Evolutionary conservation across 2,329 filamentous ascomycete species (phyloP), one percentile per base, ranked within the genome.

Genomic region (Mollisia scopiformis): DNA sequence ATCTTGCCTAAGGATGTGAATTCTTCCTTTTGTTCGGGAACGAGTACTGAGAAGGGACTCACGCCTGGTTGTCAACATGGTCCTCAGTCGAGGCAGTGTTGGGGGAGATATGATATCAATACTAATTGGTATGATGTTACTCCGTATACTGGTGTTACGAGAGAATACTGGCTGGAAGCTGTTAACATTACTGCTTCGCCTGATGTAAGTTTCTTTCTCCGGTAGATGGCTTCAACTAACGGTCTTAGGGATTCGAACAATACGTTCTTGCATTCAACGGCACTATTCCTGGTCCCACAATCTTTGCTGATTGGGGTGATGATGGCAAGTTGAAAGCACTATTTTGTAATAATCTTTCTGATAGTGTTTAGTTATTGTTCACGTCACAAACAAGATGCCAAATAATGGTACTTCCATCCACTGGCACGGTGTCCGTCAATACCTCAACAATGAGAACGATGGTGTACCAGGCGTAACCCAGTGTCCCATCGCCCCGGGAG

Each of bases 401-500:
- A 19, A 75, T 35, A 81, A 83, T 54, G 82, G 80, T 31, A 83
- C 80, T 7, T 72, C 77, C 6, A 75, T 84, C 33, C 81, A 84
- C 64, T 84, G 79, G 78, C 82, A 84, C 62, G 82, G 82, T 28
- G 69, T 83, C 10, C 70, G 79, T 21, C 78, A 81, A 64, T 66
- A 78, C 6, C 71, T 75, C 39, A 73, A 72, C 7, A 74, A 74
- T 25, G 70, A 79, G 46, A 73, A 75, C 65, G 70, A 72, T 33
- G 69, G 69, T 25, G 69, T 78, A 5, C 76, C 75, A 27, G 78
- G 80, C 25, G 71, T 84, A 23, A 83, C 82, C 13, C 87, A 92
- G 72, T 92, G 89, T 64, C 88, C 89, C 1, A 85, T 91, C 61
- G 77, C 86, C 5, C 88, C 88, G 0, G 84, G 84, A 27, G 68